These are phyloP conservation scores for Suhomyces wounanorum DNA, from an alignment of 1,139 yeast genomes.

Conservation along the genomic window DNA sequence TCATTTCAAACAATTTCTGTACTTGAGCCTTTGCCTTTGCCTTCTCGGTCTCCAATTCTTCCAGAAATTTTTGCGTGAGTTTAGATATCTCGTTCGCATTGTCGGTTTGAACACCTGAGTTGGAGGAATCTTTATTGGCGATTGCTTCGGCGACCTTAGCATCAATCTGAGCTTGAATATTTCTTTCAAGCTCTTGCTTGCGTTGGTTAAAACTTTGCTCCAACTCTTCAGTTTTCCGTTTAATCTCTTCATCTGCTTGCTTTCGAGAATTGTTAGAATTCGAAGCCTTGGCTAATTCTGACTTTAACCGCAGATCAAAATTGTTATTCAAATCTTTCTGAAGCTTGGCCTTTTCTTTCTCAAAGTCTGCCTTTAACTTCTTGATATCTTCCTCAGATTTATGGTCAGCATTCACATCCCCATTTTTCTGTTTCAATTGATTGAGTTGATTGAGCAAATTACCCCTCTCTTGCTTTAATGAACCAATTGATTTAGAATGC, in stretches of 20 bases:
- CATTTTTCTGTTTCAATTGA: constrained; percentile 11
- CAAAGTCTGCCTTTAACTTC: constrained; percentile 20
- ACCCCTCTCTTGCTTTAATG: constrained; percentile 18
- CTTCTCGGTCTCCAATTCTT: constrained; percentile 35
- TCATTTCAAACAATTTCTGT: constrained; percentile 45
- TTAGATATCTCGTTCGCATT: constrained; percentile 23
- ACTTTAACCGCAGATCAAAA: constrained; percentile 15
- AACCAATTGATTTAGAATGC: constrained; percentile 11
- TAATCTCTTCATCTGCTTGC: constrained; percentile 18
- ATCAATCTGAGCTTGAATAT: constrained; percentile 17
- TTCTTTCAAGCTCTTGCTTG: constrained; percentile 24
- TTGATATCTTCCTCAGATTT: constrained; percentile 12
- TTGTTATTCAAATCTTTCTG: constrained; percentile 14
- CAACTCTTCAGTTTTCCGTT: constrained; percentile 22
- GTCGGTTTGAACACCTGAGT: not conserved
- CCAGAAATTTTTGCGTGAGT: constrained; percentile 31
- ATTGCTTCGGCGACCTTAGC: not conserved
- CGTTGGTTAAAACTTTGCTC: constrained; percentile 22
- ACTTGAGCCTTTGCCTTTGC: constrained; percentile 32
- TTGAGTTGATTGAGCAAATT: constrained; percentile 14
- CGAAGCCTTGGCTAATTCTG: constrained; percentile 1
- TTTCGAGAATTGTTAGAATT: constrained; percentile 11
- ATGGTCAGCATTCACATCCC: not conserved
- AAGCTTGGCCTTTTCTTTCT: constrained; percentile 21
- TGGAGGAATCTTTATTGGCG: not conserved